Base-by-base conservation (phyloP, 208 protist species). In the Endotrypanum monterogeii region DNA sequence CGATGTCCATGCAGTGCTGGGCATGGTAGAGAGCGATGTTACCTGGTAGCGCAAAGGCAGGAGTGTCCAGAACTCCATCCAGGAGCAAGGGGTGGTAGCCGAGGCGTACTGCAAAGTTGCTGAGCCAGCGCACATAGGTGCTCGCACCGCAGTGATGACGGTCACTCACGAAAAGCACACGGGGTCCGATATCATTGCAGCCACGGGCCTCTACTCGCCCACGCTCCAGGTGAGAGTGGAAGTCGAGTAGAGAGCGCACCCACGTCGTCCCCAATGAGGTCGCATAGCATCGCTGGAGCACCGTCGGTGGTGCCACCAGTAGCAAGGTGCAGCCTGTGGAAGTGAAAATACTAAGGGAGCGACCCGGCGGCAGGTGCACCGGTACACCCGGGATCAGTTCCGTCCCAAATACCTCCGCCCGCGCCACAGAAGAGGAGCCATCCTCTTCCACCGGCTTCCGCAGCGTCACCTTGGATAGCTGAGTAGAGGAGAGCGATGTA, bases 31-130 rank as follows among this genome's bases (percentile, higher is more conserved):
- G 80, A 1, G 82, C 80, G 16, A 92, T 52, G 46, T 78, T 79
- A 12, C 78, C 75, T 14, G 85, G 74, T 25, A 82, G 87, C 7
- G 75, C 83, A 56, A 90, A 91, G 55, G 72, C 67, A 7, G 83
- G 83, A 28, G 71, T 62, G 51, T 85, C 81, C 28, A 77, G 55
- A 39, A 80, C 78, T 9, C 77, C 82, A 75, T 91, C 89, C 16
- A 93, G 25, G 23, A 93, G 67, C 32, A 93, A 73, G 11, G 89
- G 86, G 68, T 93, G 86, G 67, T 91, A 93, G 66, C 89, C 89
- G 7, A 89, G 78, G 11, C 85, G 83, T 20, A 92, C 78, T 14
- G 87, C 85, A 54, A 88, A 90, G 62, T 91, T 83, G 28, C 71
- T 62, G 23, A 92, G 83, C 62, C 63, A 84, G 25, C 78, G 76